Evolutionary conservation across 768 basidiomycete species (phyloP).

Genomic region (Mycena olivaceomarginata): DNA sequence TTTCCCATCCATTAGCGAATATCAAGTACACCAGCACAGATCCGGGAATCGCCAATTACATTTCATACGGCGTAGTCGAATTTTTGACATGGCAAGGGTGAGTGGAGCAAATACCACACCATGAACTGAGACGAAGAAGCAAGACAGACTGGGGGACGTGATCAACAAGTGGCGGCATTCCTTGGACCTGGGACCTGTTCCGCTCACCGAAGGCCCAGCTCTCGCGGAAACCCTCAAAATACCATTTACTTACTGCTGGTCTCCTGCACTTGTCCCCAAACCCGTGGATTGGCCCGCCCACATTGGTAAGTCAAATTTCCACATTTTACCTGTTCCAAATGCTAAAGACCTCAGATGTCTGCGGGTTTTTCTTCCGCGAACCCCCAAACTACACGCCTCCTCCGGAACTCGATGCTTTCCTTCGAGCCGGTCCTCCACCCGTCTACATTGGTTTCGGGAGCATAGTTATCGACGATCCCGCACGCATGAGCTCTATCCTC

Average conservation of each 20-base stretch:
- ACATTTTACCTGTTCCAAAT: slow-evolving; percentile 45
- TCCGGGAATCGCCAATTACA: slow-evolving; percentile 60
- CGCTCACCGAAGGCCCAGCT: slow-evolving; percentile 57
- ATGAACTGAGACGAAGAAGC: background rate
- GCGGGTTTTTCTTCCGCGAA: slow-evolving; percentile 66
- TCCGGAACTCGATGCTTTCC: slow-evolving; percentile 55
- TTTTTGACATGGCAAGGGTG: slow-evolving; percentile 64
- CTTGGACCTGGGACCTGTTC: slow-evolving; percentile 60
- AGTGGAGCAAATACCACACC: background rate
- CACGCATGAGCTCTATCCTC: slow-evolving; percentile 54
- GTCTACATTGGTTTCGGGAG: slow-evolving; percentile 66
- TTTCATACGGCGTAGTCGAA: slow-evolving; percentile 64
- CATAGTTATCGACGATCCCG: slow-evolving; percentile 37
- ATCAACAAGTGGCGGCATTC: slow-evolving; percentile 63
- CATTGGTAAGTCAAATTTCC: slow-evolving; percentile 61
- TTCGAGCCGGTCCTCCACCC: slow-evolving; percentile 57
- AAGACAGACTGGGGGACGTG: slow-evolving; percentile 62
- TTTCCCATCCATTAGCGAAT: slow-evolving; percentile 68
- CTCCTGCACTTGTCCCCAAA: slow-evolving; percentile 60
- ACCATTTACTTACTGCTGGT: slow-evolving; percentile 66
- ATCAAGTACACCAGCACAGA: slow-evolving; percentile 62
- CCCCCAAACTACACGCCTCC: slow-evolving; percentile 56
- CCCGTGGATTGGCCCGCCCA: slow-evolving; percentile 64
- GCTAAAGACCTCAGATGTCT: slow-evolving; percentile 58
- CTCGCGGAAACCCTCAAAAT: slow-evolving; percentile 60